Percentiles rank a stretch among this genome's conserved stretches.
Conservation (phyloP, 768 basidiomycete species). For the Suillus decipiens region DNA sequence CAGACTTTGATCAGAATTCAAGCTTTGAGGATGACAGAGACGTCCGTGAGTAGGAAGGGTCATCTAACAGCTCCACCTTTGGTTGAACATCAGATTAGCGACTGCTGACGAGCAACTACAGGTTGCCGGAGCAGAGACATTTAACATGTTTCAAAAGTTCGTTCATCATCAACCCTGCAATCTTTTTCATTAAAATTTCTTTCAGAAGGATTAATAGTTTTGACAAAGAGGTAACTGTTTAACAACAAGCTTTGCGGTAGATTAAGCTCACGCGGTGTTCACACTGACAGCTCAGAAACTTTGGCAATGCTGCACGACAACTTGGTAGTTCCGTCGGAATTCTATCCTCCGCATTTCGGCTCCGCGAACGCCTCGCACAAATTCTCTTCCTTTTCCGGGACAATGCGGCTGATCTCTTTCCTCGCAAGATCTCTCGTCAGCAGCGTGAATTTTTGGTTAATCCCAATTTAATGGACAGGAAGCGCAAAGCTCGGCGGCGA, state of each 20-base stretch:
- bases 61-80: neutral
- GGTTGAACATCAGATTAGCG: conserved; percentile 36
- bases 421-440: conserved; percentile 55
- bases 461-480: conserved; percentile 27
- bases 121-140: conserved; percentile 62
- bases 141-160: conserved; percentile 64
- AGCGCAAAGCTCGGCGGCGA: conserved; percentile 19
- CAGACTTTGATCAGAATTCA: conserved; percentile 42
- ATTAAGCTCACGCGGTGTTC: neutral
- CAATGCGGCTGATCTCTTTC: conserved; percentile 78
- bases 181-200: conserved; percentile 9
- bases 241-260: neutral
- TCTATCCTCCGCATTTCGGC: conserved; percentile 69
- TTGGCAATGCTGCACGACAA: conserved; percentile 75
- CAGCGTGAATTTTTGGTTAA: conserved; percentile 40
- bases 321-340: conserved; percentile 78
- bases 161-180: conserved; percentile 16
- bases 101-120: conserved; percentile 73
- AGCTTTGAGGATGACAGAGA: conserved; percentile 66
- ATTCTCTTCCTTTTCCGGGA: conserved; percentile 71
- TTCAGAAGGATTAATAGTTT: conserved; percentile 58
- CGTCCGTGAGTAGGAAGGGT: conserved; percentile 52
- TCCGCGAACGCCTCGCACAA: conserved; percentile 68
- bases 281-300: conserved; percentile 64
- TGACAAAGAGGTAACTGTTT: conserved; percentile 56